Evolutionary conservation across 2,329 filamentous ascomycete genomes (phyloP).

Genomic region (Colletotrichum sp.): DNA sequence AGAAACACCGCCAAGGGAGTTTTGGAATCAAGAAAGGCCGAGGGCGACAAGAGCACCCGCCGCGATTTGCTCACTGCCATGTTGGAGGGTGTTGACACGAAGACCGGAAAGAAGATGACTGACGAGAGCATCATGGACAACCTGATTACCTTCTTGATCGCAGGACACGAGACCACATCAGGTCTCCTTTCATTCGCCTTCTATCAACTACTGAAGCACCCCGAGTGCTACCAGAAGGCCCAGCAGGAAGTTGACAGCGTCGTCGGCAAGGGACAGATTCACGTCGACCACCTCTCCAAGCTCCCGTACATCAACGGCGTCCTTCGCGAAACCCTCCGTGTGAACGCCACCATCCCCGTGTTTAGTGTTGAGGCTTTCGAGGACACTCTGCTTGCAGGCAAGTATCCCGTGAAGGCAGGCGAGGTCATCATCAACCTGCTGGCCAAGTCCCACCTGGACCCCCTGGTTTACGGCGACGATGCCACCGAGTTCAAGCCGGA

Average conservation of each 20-base stretch:
- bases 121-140: constrained; percentile 69
- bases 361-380: constrained; percentile 36
- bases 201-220: constrained; percentile 70
- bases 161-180: constrained; percentile 73
- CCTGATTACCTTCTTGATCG: constrained; percentile 72
- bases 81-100: constrained; percentile 66
- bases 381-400: constrained; percentile 53
- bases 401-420: constrained; percentile 54
- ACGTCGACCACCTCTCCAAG: constrained; percentile 62
- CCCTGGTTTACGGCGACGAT: constrained; percentile 60
- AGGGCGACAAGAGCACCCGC: constrained; percentile 38
- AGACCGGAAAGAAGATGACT: constrained; percentile 65
- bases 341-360: constrained; percentile 32
- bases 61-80: constrained; percentile 73
- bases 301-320: constrained; percentile 69
- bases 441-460: constrained; percentile 58
- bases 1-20: constrained; percentile 60
- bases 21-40: constrained; percentile 60
- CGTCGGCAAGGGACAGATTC: constrained; percentile 61
- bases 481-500: constrained; percentile 64
- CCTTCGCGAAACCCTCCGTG: constrained; percentile 58
- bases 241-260: constrained; percentile 73
- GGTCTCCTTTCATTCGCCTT: constrained; percentile 70
- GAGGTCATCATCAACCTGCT: constrained; percentile 51
- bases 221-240: constrained; percentile 62